These are phyloP conservation scores for Alternaria brassicae DNA, from an alignment of 2,329 filamentous ascomycete species.

Conservation along the genomic window DNA sequence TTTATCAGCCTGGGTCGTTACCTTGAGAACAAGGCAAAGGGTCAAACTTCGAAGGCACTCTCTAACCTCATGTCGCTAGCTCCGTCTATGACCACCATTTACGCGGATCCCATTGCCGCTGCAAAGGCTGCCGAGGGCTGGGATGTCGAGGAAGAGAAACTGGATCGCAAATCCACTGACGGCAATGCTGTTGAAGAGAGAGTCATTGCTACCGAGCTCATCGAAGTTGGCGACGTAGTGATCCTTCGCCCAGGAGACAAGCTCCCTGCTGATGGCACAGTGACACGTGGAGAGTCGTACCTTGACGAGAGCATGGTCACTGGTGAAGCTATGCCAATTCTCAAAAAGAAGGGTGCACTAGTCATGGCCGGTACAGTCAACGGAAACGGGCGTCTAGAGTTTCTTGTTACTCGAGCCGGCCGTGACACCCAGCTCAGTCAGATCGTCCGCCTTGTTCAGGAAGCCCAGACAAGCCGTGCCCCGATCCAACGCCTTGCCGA, in stretches of 20 bases:
- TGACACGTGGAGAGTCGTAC: constrained; percentile 90
- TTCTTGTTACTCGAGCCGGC: constrained; percentile 89
- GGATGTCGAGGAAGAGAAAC: constrained; percentile 60
- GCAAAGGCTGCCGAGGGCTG: constrained; percentile 87
- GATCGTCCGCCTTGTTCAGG: constrained; percentile 97
- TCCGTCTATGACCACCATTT: constrained; percentile 96
- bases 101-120: constrained; percentile 89
- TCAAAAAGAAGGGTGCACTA: constrained; percentile 79
- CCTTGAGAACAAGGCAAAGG: constrained; percentile 93
- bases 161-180: constrained; percentile 52
- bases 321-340: constrained; percentile 92
- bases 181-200: constrained; percentile 78
- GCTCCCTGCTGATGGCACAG: constrained; percentile 87
- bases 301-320: constrained; percentile 99
- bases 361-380: constrained; percentile 97
- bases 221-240: constrained; percentile 93
- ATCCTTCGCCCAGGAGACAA: constrained; percentile 94
- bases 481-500: constrained; percentile 95
- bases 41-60: constrained; percentile 92
- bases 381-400: constrained; percentile 87
- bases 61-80: constrained; percentile 94
- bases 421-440: constrained; percentile 96
- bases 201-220: constrained; percentile 88
- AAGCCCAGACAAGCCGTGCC: constrained; percentile 91
- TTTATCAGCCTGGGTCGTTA: constrained; percentile 92